Base-by-base conservation (phyloP, 2,329 filamentous ascomycete species). In the Colletotrichum tamarilloi region DNA sequence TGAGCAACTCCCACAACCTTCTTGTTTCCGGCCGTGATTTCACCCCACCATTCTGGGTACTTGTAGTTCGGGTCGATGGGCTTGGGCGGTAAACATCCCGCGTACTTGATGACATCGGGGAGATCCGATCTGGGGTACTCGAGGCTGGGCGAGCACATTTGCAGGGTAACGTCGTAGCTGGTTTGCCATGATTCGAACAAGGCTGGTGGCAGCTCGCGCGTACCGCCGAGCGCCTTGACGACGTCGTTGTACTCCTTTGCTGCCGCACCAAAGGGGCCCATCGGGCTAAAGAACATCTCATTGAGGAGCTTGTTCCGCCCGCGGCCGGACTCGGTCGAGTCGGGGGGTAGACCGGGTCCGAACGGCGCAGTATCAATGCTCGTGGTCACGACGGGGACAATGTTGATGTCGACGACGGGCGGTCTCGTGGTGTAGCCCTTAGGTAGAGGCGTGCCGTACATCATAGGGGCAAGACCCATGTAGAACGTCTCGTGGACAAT, bases 1-100 rank as follows among this genome's bases (percentile, higher is more conserved):
- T 88, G 87, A 1, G 83, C 81, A 6, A 88, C 85, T 24, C 83
- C 80, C 5, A 89, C 78, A 28, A 89, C 74, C 63, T 82, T 83
- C 68, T 83, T 85, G 24, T 81, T 74, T 0, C 75, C 77, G 59
- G 58, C 58, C 12, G 80, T 76, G 30, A 89, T 77, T 4, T 85
- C 82, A 3, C 78, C 67, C 85, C 85, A 89, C 84, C 85, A 89
- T 9, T 76, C 52, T 0, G 87, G 87, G 32, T 79, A 81, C 4
- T 71, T 68, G 57, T 81, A 80, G 49, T 78, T 76, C 0, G 77
- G 66, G 42, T 81, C 77, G 70, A 81, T 24, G 6, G 77, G 75
- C 56, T 81, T 80, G 26, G 79, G 79, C 0, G 83, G 81, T 4
- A 86, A 72, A 8, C 80, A 83, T 1, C 88, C 88, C 26, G 83